Percentiles rank a stretch among this genome's conserved stretches.
These are phyloP conservation scores for Fusarium subglutinans DNA, from an alignment of 2,329 filamentous ascomycete species.

Conservation along the genomic window DNA sequence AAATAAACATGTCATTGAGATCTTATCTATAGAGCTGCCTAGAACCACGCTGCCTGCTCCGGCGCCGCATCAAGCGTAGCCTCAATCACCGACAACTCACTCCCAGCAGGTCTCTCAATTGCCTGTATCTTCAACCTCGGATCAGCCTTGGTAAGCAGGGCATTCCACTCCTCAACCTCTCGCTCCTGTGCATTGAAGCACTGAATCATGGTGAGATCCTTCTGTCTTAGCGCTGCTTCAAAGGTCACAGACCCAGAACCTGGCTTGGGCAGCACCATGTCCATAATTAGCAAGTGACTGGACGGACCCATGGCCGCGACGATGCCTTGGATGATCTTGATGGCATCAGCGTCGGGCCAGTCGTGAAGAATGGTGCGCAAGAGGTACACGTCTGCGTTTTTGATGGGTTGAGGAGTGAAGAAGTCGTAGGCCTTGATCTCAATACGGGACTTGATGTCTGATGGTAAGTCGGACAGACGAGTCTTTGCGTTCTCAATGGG, in stretches of 20 bases:
- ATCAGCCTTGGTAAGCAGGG: constrained; percentile 7
- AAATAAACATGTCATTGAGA: rapidly evolving
- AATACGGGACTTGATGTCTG: constrained; percentile 34
- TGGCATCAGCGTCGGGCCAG: constrained; percentile 48
- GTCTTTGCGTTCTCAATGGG: not conserved
- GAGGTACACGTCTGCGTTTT: constrained; percentile 45
- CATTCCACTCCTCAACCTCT: constrained; percentile 23
- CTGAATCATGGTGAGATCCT: constrained; percentile 38
- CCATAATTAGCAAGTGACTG: constrained; percentile 31
- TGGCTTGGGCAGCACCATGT: constrained; percentile 30
- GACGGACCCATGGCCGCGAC: constrained; percentile 1
- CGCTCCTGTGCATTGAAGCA: constrained; percentile 24
- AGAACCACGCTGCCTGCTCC: not conserved
- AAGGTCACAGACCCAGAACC: not conserved
- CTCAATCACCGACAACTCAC: constrained; percentile 27
- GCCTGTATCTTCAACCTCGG: not conserved
- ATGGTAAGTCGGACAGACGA: constrained; percentile 29
- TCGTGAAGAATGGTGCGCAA: constrained; percentile 47
- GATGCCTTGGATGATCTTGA: constrained; percentile 40
- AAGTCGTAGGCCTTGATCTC: constrained; percentile 45
- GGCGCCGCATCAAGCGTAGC: not conserved
- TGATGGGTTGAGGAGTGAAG: constrained; percentile 45
- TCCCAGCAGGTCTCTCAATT: constrained; percentile 21
- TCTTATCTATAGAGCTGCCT: not conserved
- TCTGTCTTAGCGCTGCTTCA: constrained; percentile 20